Conservation (phyloP, 2,329 filamentous ascomycete genomes). For the Paradendryphiella salina region DNA sequence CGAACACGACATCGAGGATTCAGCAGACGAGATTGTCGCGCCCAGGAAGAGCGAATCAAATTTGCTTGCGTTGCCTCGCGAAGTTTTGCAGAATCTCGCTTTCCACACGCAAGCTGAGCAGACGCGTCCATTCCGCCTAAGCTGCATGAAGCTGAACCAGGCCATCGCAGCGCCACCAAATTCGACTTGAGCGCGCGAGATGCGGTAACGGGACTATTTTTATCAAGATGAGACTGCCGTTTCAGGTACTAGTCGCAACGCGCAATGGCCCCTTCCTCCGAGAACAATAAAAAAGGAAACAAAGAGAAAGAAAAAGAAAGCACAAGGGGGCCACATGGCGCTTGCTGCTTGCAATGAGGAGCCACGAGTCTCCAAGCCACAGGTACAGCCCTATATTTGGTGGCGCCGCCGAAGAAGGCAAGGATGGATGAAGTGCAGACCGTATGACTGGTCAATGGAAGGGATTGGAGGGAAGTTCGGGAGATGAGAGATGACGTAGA, state of each 20-base stretch:
- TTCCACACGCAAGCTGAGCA: not conserved
- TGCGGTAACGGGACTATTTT: too few relatives aligned
- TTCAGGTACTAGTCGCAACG: too few relatives aligned
- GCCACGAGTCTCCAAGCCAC: not conserved
- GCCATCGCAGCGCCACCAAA: not conserved
- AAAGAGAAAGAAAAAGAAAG: too few relatives aligned
- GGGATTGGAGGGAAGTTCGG: not conserved
- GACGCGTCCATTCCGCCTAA: constrained; percentile 1
- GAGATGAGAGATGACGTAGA: not conserved
- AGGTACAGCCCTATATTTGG: not conserved
- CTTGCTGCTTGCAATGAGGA: not conserved
- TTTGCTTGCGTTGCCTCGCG: not conserved
- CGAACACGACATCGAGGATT: not conserved
- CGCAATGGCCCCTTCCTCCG: too few relatives aligned
- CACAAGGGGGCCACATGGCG: not conserved
- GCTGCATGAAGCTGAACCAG: constrained; percentile 2
- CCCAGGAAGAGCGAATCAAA: not conserved
- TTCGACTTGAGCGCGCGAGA: not conserved
- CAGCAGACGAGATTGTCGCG: not conserved
- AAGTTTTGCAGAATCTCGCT: not conserved
- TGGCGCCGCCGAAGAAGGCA: not conserved
- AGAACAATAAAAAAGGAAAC: too few relatives aligned
- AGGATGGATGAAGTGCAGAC: not conserved
- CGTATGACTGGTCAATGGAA: not conserved
- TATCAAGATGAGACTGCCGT: not conserved